Percentiles rank a stretch among this genome's conserved stretches.
Conservation (phyloP, 1,284 basidiomycete genomes). For the Prillingera fragicola region DNA sequence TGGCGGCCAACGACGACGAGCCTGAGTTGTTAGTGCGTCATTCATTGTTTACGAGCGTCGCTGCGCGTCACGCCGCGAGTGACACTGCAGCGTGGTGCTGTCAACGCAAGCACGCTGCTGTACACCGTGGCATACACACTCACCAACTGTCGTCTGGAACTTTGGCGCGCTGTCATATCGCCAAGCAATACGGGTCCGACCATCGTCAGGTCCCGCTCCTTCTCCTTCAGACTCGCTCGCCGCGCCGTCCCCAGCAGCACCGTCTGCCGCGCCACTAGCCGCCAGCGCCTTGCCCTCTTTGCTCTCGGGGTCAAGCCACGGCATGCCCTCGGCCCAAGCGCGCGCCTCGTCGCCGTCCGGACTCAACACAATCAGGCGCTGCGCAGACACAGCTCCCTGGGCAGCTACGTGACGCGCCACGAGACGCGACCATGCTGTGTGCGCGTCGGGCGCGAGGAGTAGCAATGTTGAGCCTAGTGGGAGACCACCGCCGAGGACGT, state of each 20-base stretch:
- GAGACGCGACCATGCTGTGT: conserved; percentile 80
- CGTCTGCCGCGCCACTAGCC: conserved; percentile 24
- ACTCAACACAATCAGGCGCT: conserved; percentile 65
- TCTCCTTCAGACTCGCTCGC: conserved; percentile 51
- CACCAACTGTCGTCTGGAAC: conserved; percentile 74
- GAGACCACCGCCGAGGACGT: conserved; percentile 88
- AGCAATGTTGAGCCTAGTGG: conserved; percentile 71
- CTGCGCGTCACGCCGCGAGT: too few species aligned
- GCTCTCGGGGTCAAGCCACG: conserved; percentile 68
- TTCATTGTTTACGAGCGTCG: too few species aligned
- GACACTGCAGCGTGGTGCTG: too few species aligned
- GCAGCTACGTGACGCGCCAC: conserved; percentile 81
- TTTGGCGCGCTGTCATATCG: conserved; percentile 86
- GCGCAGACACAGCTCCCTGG: conserved; percentile 71
- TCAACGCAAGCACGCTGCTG: too few species aligned
- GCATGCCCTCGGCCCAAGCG: conserved; percentile 59
- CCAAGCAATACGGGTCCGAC: conserved; percentile 74
- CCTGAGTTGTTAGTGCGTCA: too few species aligned
- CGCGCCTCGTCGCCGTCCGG: conserved; percentile 53
- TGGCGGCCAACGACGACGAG: conserved; percentile 10
- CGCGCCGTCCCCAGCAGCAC: conserved; percentile 42
- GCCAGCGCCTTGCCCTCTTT: conserved; percentile 31
- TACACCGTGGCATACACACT: too few species aligned
- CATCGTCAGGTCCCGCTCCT: conserved; percentile 54
- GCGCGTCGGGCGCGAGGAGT: conserved; percentile 70